Evolutionary conservation across 116 monocot species (phyloP).

Genomic region (Papilionanthe hybrid): DNA sequence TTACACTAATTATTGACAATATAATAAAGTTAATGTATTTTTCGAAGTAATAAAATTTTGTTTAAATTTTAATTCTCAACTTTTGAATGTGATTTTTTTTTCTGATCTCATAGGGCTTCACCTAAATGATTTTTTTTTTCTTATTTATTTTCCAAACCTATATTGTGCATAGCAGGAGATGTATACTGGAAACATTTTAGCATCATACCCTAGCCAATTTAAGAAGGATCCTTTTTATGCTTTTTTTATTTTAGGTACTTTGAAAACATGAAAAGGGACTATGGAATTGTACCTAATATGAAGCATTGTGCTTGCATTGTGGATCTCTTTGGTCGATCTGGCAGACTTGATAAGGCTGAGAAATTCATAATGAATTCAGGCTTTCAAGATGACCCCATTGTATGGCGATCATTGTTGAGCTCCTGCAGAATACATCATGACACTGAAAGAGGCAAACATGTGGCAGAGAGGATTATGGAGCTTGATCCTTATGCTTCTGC

Average conservation of each 20-base stretch:
- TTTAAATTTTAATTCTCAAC: slow-evolving; percentile 3
- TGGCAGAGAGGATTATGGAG: slow-evolving; percentile 24
- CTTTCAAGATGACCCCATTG: slow-evolving; percentile 15
- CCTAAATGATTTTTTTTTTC: neutral
- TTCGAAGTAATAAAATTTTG: neutral
- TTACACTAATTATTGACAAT: neutral
- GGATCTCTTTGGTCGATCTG: slow-evolving; percentile 25
- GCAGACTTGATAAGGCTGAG: slow-evolving; percentile 24
- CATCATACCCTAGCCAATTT: neutral
- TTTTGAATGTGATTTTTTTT: neutral
- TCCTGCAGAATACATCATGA: slow-evolving; percentile 29
- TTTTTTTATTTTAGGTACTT: slow-evolving; percentile 26
- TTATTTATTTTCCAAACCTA: neutral
- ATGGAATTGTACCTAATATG: slow-evolving; percentile 36
- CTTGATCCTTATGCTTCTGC: slow-evolving; percentile 32
- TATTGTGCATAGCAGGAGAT: neutral
- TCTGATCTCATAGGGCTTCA: neutral
- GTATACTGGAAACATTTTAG: neutral
- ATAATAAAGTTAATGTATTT: neutral
- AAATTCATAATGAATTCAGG: slow-evolving; percentile 21
- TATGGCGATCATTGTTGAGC: slow-evolving; percentile 18
- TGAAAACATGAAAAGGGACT: slow-evolving; percentile 44
- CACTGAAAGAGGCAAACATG: slow-evolving; percentile 19
- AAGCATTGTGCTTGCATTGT: slow-evolving; percentile 36
- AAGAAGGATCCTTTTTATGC: neutral